Evolutionary conservation across 1,284 basidiomycete genomes (phyloP), one percentile per base, ranked within the genome.

Genomic region (Rhodotorula sp.): DNA sequence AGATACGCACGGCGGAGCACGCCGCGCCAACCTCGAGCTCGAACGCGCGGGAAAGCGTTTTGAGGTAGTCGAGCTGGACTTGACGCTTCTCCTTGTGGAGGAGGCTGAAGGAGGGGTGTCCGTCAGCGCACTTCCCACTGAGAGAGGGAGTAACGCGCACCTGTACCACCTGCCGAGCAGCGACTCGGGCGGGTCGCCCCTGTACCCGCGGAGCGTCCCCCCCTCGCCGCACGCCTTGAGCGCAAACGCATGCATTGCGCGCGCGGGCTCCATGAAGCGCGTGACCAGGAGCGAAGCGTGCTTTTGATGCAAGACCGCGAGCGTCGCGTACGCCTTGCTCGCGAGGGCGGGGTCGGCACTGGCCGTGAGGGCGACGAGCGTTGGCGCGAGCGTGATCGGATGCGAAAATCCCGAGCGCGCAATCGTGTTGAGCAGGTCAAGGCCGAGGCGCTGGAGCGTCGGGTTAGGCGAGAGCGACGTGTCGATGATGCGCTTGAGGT

Each of bases 401-500:
- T 99, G 96, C 22, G 93, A 92, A 53, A 99, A 85, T 1, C 97
- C 97, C 82, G 98, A 95, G 80, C 91, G 92, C 77, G 99, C 88
- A 0, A 94, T 94, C 78, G 96, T 94, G 46, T 87, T 90, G 61
- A 99, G 82, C 53, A 99, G 91, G 76, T 98, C 94, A 66, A 97
- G 87, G 7, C 95, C 95, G 10, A 91, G 86, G 12, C 87, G 85
- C 80, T 98, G 95, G 58, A 92, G 88, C 56, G 87, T 86, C 0
- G 84, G 77, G 66, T 86, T 85, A 6, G 64, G 36, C 25, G 91
- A 91, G 39, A 93, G 82, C 0, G 92, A 91, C 1, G 92, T 90
- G 2, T 90, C 86, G 48, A 97, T 84, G 66, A 99, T 92, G 39
- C 89, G 88, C 41, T 85, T 83, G 55, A 98, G 85, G 79, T 97